phyloP scores from a whole-genome alignment of 2,329 filamentous ascomycete genomes.

The Fusarium cyanostomum region DNA sequence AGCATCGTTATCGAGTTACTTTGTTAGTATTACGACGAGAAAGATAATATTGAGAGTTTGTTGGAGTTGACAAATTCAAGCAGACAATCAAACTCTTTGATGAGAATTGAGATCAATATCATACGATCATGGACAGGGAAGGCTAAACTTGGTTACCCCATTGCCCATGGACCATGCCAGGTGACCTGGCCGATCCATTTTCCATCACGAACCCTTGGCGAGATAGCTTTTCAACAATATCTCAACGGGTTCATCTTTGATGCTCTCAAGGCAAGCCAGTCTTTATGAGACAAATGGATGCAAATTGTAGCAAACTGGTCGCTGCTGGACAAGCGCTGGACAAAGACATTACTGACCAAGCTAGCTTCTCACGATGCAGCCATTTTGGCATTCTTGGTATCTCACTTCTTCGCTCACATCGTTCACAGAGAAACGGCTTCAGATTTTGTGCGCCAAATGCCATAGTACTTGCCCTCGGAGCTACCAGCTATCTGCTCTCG shows the following conservation, averaged over 20 bases:
- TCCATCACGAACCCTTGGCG: background rate
- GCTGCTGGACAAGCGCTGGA: constrained; percentile 7
- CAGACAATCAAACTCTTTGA: background rate
- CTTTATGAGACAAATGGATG: background rate
- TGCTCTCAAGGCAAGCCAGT: no score
- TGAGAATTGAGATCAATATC: background rate
- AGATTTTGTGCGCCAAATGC: constrained; percentile 59
- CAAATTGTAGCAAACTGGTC: background rate
- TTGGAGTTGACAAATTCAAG: background rate
- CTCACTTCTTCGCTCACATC: constrained; percentile 42
- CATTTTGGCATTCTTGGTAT: constrained; percentile 40
- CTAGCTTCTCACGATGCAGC: constrained; percentile 35
- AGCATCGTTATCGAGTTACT: constrained; percentile 9
- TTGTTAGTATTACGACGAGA: background rate
- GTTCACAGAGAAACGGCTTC: constrained; percentile 43
- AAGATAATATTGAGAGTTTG: background rate
- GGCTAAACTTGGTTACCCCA: background rate
- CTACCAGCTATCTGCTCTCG: constrained; percentile 58
- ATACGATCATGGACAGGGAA: constrained; percentile 2
- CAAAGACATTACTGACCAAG: constrained; percentile 36
- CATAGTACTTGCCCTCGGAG: constrained; percentile 60
- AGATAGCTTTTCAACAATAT: background rate
- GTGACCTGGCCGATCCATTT: background rate
- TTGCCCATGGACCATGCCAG: background rate
- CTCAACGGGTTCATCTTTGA: background rate